These are phyloP conservation scores for Arachis hypogaea DNA, from an alignment of 306 rosid genomes.

Conservation along the genomic window DNA sequence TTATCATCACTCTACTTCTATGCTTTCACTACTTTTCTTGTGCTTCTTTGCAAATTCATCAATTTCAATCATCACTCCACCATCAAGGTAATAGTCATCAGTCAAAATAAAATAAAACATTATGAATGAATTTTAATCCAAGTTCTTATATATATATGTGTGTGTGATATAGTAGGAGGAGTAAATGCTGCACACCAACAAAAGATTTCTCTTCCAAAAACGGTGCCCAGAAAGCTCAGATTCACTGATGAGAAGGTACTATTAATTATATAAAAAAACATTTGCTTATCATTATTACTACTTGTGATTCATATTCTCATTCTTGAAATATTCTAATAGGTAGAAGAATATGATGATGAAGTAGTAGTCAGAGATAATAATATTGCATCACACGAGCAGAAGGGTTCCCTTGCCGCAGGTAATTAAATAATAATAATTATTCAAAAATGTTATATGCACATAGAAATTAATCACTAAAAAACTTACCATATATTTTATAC, in stretches of 20 bases:
- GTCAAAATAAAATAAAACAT: background rate
- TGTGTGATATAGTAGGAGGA: constrained; percentile 27
- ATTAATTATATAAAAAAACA: constrained; percentile 22
- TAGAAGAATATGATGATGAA: constrained; percentile 32
- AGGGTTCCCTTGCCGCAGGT: constrained; percentile 46
- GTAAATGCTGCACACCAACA: constrained; percentile 35
- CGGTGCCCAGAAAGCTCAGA: constrained; percentile 62
- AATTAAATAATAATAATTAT: constrained; percentile 23
- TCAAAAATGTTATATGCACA: too few relatives aligned
- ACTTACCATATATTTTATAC: too few relatives aligned
- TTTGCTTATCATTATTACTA: background rate
- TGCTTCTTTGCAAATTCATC: constrained; percentile 53
- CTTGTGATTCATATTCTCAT: constrained; percentile 3
- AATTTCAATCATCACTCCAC: constrained; percentile 34
- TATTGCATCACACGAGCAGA: constrained; percentile 36
- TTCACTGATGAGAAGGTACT: constrained; percentile 46
- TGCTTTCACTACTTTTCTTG: constrained; percentile 48
- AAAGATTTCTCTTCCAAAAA: constrained; percentile 39
- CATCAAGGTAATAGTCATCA: constrained; percentile 44
- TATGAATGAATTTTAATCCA: background rate
- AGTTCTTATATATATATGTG: background rate
- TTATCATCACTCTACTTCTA: constrained; percentile 38
- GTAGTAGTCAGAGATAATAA: constrained; percentile 12
- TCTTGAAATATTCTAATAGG: constrained; percentile 39
- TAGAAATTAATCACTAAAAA: too few relatives aligned